phyloP scores from a whole-genome alignment of 441 rosid genomes.

The Hura crepitans region DNA sequence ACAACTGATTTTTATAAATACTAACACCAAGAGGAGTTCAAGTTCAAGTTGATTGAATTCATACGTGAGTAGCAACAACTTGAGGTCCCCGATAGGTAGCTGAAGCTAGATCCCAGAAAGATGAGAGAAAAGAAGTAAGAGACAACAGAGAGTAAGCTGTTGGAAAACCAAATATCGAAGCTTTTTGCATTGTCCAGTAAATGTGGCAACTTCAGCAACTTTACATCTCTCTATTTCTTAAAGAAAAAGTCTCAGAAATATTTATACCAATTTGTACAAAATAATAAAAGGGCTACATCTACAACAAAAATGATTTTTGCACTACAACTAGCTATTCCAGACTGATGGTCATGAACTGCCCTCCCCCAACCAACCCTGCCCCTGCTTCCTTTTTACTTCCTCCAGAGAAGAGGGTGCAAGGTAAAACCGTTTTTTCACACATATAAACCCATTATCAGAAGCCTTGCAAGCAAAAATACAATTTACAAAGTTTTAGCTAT shows the following conservation, averaged over 20 bases:
- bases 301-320: conserved; percentile 9
- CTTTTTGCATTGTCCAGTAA: not conserved
- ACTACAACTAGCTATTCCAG: conserved; percentile 13
- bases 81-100: not conserved
- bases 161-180: conserved; percentile 1
- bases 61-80: not conserved
- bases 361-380: not conserved
- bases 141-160: not conserved
- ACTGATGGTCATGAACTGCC: not conserved
- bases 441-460: conserved; percentile 12
- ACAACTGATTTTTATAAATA: not conserved
- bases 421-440: conserved; percentile 3
- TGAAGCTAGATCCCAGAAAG: not conserved
- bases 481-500: conserved; percentile 19
- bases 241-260: not conserved
- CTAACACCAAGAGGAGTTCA: not conserved
- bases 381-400: not conserved
- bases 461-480: conserved; percentile 16
- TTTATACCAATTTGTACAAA: conserved; percentile 14
- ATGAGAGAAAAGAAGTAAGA: not conserved
- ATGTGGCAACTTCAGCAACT: conserved; percentile 11
- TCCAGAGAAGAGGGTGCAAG: not conserved
- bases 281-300: conserved; percentile 8
- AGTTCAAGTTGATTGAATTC: not conserved
- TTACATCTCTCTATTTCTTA: conserved; percentile 20